Conservation (phyloP, 768 basidiomycete species). For the Serendipita sp. region DNA sequence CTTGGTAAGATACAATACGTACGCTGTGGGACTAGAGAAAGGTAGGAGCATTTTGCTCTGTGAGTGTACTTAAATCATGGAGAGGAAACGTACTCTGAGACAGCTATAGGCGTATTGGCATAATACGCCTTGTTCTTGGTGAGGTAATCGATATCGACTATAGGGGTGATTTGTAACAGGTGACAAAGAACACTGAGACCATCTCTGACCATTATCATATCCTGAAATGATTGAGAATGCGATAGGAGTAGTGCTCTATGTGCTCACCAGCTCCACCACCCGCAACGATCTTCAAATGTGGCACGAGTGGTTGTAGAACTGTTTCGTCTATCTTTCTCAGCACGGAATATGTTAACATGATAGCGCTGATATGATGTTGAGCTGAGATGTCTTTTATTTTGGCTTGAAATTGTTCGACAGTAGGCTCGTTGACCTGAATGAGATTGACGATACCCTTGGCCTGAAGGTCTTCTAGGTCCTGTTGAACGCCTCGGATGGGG, state of each 20-base stretch:
- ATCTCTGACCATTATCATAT: slow-evolving; percentile 17
- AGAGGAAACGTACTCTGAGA: slow-evolving; percentile 11
- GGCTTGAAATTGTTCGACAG: slow-evolving; percentile 4
- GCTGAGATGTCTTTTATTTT: slow-evolving; percentile 9
- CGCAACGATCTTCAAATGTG: slow-evolving; percentile 13
- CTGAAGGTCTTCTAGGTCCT: background rate
- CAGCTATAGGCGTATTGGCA: slow-evolving; percentile 17
- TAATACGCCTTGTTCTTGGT: slow-evolving; percentile 16
- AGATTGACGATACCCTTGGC: background rate
- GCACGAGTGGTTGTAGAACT: slow-evolving; percentile 8
- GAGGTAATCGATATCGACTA: slow-evolving; percentile 21
- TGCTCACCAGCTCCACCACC: slow-evolving; percentile 17
- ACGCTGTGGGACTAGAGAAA: slow-evolving; percentile 10
- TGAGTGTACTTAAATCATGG: background rate
- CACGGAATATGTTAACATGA: slow-evolving; percentile 10
- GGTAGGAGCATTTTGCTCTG: slow-evolving; percentile 9
- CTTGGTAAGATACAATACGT: background rate
- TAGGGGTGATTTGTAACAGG: background rate
- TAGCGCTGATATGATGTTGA: slow-evolving; percentile 6
- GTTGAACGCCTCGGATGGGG: background rate
- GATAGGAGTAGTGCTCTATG: background rate
- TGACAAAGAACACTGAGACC: background rate
- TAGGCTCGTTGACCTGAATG: background rate
- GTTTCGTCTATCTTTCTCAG: slow-evolving; percentile 12
- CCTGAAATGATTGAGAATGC: background rate